These are phyloP conservation scores for Areca catechu DNA, from an alignment of 176 grass and related monocot genomes.

Conservation along the genomic window DNA sequence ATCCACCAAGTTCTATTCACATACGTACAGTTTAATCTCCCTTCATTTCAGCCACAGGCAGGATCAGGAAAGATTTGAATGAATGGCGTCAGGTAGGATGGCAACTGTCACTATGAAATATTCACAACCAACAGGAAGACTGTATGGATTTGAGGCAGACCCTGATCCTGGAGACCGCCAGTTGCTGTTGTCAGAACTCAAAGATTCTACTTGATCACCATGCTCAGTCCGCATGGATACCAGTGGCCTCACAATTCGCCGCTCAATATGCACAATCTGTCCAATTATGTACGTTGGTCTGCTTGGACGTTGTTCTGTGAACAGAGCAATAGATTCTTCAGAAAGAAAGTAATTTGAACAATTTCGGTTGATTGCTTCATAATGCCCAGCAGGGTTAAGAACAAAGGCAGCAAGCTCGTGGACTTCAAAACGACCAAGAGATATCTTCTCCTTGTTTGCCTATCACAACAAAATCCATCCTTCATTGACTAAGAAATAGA, in stretches of 20 bases:
- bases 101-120: constrained; percentile 95
- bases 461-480: constrained; percentile 11
- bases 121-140: constrained; percentile 59
- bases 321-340: constrained; percentile 82
- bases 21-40: constrained; percentile 76
- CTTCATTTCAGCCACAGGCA: constrained; percentile 81
- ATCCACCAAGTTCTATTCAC: constrained; percentile 11
- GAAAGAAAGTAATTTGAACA: constrained; percentile 81
- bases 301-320: constrained; percentile 49
- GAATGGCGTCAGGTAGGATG: constrained; percentile 61
- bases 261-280: constrained; percentile 91
- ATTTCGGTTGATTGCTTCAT: constrained; percentile 68
- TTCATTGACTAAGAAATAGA: constrained; percentile 1
- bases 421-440: constrained; percentile 69
- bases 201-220: constrained; percentile 17
- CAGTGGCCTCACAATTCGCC: constrained; percentile 10
- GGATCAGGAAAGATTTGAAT: constrained; percentile 93
- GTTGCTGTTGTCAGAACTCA: constrained; percentile 16
- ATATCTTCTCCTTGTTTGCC: constrained; percentile 95
- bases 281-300: constrained; percentile 65
- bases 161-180: constrained; percentile 20
- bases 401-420: constrained; percentile 75
- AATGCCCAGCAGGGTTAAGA: constrained; percentile 57
- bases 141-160: constrained; percentile 46
- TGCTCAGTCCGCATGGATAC: neutral